Base-by-base conservation (phyloP, 2,329 filamentous ascomycete species). In the Microsporum canis region DNA sequence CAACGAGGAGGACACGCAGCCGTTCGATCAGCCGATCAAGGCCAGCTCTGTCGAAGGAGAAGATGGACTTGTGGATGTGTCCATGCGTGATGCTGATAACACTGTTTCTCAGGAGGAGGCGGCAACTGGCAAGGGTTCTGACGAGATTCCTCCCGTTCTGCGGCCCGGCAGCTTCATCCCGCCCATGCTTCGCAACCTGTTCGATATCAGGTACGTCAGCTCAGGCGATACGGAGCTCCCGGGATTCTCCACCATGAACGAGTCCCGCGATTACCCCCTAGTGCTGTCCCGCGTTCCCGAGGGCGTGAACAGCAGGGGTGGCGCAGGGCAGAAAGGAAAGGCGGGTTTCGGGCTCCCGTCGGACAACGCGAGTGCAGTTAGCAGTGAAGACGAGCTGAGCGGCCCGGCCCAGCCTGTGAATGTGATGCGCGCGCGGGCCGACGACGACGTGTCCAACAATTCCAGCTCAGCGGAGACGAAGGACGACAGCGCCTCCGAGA, bases 1-100 rank as follows among this genome's bases (percentile, higher is more conserved):
- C 61, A 86, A 74, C 59, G 73, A 80, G 27, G 81, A 83, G 63
- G 80, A 82, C 64, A 83, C 82, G 2, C 84, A 88, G 3, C 85
- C 85, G 3, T 83, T 82, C 7, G 88, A 88, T 65, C 79, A 82
- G 27, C 88, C 87, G 69, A 80, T 96, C 55, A 83, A 87, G 62
- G 87, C 89, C 51, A 82, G 84, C 33, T 96, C 91, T 2, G 82
- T 95, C 1, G 87, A 91, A 71, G 88, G 90, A 7, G 92, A 96
- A 71, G 91, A 96, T 63, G 89, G 89, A 63, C 84, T 96, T 68
- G 88, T 97, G 4, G 89, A 96, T 70, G 86, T 99, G 14, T 88
- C 88, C 0, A 91, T 96, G 86, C 85, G 84, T 59, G 87, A 90
- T 67, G 76, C 77, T 1, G 70, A 70, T 14, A 77, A 80, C 61